Evolutionary conservation across 2,329 filamentous ascomycete species (phyloP), one percentile per base, ranked within the genome.

Genomic region (Exophiala aquamarina): DNA sequence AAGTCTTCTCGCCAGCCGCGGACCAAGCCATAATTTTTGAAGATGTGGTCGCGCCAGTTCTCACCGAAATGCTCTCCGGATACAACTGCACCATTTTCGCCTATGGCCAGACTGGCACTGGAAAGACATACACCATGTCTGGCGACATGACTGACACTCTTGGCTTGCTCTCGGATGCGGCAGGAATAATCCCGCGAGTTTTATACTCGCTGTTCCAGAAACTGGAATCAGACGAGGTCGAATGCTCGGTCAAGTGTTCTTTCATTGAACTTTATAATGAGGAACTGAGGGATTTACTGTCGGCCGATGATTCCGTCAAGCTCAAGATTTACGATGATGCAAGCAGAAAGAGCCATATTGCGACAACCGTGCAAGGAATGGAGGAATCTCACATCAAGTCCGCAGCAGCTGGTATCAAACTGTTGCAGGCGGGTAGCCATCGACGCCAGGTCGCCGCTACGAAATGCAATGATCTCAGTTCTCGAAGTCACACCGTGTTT

Each of bases 201-300:
- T 74, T 98, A 0, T 86, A 96, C 61, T 81, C 87, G 0, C 77
- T 98, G 0, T 98, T 98, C 69, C 79, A 81, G 57, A 92, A 88
- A 63, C 81, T 98, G 5, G 87, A 93, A 50, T 70, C 79, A 17
- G 86, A 89, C 34, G 85, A 86, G 17, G 80, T 78, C 1, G 93
- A 98, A 62, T 89, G 84, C 65, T 89, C 86, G 18, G 91, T 98
- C 60, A 96, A 96, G 64, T 96, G 91, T 71, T 98, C 94, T 0
- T 98, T 97, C 63, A 97, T 98, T 61, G 93, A 98, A 66, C 75
- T 98, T 1, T 98, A 98, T 73, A 98, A 98, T 65, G 93, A 98
- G 68, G 93, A 98, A 62, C 77, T 98, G 19, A 86, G 92, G 33
- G 93, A 98, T 65, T 70, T 98, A 26, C 82, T 97, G 3, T 84